These are phyloP conservation scores for Leucogyrophana mollusca DNA, from an alignment of 768 basidiomycete genomes.

Conservation along the genomic window DNA sequence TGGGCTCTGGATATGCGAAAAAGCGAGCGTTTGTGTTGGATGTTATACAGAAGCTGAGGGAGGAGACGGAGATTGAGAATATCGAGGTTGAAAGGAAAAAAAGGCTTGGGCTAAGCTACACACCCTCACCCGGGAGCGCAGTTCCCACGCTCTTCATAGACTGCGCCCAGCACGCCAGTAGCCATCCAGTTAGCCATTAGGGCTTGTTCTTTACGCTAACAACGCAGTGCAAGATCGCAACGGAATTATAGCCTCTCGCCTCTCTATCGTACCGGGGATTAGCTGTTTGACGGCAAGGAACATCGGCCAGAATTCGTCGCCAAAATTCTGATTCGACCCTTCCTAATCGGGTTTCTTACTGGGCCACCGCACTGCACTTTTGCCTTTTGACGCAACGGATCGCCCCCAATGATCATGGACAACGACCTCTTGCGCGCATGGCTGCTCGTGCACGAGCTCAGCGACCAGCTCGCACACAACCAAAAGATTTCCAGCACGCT, in stretches of 20 bases:
- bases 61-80: slow-evolving; percentile 21
- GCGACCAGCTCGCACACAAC: slow-evolving; percentile 81
- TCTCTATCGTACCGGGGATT: not conserved
- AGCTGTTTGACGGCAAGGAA: not conserved
- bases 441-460: slow-evolving; percentile 79
- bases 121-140: not conserved
- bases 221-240: not conserved
- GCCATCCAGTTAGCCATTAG: too few species aligned
- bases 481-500: slow-evolving; percentile 69
- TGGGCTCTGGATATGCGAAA: slow-evolving; percentile 5
- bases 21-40: slow-evolving; percentile 26
- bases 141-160: slow-evolving; percentile 19
- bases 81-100: slow-evolving; percentile 2
- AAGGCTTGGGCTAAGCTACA: not conserved
- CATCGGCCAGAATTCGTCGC: not conserved
- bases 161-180: not conserved
- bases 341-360: slow-evolving; percentile 5
- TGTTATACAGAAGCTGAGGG: slow-evolving; percentile 32
- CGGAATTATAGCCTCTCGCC: not conserved
- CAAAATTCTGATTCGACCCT: not conserved
- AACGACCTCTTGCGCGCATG: slow-evolving; percentile 72
- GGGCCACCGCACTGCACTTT: not conserved
- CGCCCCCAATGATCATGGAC: slow-evolving; percentile 50
- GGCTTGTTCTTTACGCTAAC: too few species aligned
- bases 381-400: slow-evolving; percentile 1